Base-by-base conservation (phyloP, 139 green algal species). In the Chlorella sp. region DNA sequence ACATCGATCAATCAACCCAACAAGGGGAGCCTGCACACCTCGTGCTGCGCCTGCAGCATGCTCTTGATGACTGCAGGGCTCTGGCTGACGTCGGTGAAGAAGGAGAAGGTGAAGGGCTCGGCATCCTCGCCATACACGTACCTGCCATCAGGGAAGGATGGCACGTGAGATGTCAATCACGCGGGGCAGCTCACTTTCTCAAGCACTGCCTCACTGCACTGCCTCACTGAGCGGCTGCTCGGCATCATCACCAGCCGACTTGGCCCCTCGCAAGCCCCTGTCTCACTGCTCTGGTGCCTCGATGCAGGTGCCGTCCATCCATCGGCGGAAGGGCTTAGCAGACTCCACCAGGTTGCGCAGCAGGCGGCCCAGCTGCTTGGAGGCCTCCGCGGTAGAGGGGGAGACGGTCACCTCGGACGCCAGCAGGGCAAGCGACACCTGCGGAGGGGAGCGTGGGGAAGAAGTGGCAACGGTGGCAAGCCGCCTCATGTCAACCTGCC, bases 281-380 rank as follows among this genome's bases (percentile, higher is more conserved):
- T n/a, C 89, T 28, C 81, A 81, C 86, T 96, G 90, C 78, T 94
- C 89, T 3, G 94, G 93, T 18, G 93, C 91, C 88, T 98, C 95
- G 3, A 98, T 68, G 91, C 95, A 98, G 16, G 94, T 96, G 73
- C 94, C 94, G 85, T 98, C 94, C 95, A 97, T 98, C 95, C 96
- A 98, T 32, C 95, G 88, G 79, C 96, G 90, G 89, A 98, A 98
- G 3, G 91, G 74, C 85, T 94, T 94, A 62, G 87, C 91, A 86
- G 87, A 91, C 88, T 97, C 93, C 23, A 94, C 92, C 79, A 97
- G 64, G 75, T 89, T 94, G 78, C 91, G 88, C 57, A 94, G 87
- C 73, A 97, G 82, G 7, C 90, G 87, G 1, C 85, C 87, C 56
- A 97, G 80, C 44, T 93, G 73, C 85, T 95, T 97, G 86, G 92